Conservation (phyloP, 805 yeast species). For the Lachancea kluyveri region DNA sequence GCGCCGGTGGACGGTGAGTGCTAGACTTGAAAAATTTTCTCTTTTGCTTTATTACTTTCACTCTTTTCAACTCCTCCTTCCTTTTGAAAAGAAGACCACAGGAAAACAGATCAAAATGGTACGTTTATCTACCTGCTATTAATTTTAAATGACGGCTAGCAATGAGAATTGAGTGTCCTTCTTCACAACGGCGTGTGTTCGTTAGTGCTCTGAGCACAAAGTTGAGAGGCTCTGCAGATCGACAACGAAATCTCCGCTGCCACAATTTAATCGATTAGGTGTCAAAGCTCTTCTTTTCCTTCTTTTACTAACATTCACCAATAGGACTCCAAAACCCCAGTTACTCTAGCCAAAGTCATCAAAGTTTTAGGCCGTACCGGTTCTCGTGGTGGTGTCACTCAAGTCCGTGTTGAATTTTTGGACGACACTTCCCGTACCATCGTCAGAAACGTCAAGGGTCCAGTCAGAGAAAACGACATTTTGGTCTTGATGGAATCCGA, state of each 20-base stretch:
- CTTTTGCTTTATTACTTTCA: neutral
- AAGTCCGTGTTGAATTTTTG: constrained; percentile 94
- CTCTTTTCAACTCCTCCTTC: constrained; percentile 1
- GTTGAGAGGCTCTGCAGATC: too few relatives aligned
- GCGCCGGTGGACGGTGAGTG: constrained; percentile 1
- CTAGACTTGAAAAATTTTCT: constrained; percentile 7
- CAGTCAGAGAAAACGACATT: constrained; percentile 97
- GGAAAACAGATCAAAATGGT: constrained; percentile 8
- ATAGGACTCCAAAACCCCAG: constrained; percentile 67
- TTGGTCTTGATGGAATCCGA: constrained; percentile 99
- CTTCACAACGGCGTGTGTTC: too few relatives aligned
- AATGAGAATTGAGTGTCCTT: too few relatives aligned
- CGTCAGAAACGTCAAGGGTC: constrained; percentile 97
- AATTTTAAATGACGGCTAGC: too few relatives aligned
- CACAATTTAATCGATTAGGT: too few relatives aligned
- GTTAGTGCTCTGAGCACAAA: too few relatives aligned
- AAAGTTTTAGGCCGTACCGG: constrained; percentile 99
- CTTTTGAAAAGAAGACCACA: constrained; percentile 1
- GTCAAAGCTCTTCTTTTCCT: too few relatives aligned
- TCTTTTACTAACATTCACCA: too few relatives aligned
- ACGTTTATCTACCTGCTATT: too few relatives aligned
- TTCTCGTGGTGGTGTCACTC: constrained; percentile 99
- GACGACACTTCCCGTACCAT: constrained; percentile 93
- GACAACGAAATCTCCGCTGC: too few relatives aligned
- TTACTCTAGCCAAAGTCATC: constrained; percentile 98